Evolutionary conservation across 495 filamentous ascomycete genomes (phyloP).

Genomic region (Podospora comata): DNA sequence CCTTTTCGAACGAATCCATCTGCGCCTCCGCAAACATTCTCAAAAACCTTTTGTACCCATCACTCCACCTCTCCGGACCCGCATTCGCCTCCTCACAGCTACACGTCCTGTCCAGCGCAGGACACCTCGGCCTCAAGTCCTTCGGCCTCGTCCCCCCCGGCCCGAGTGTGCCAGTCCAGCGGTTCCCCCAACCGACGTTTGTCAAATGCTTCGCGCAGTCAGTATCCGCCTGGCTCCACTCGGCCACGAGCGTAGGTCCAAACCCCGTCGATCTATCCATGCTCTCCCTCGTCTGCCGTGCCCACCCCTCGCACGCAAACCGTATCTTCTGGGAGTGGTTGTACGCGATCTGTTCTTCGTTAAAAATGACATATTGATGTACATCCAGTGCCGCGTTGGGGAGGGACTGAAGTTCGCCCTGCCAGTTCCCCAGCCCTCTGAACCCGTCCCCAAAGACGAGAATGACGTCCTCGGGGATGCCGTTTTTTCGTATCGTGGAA

Average conservation of each 20-base stretch:
- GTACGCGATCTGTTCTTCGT: conserved; percentile 65
- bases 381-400: conserved; percentile 74
- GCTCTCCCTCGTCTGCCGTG: conserved; percentile 65
- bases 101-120: conserved; percentile 60
- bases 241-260: conserved; percentile 94
- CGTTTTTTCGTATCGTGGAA: conserved; percentile 64
- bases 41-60: conserved; percentile 79
- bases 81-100: conserved; percentile 75
- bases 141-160: conserved; percentile 44
- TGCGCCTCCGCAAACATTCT: conserved; percentile 90
- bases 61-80: conserved; percentile 61
- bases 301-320: conserved; percentile 86
- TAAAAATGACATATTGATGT: conserved; percentile 93
- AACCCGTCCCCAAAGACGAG: conserved; percentile 80
- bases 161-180: conserved; percentile 79
- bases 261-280: conserved; percentile 75
- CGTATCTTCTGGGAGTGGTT: conserved; percentile 73
- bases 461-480: conserved; percentile 53
- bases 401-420: conserved; percentile 58
- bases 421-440: conserved; percentile 75
- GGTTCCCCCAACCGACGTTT: conserved; percentile 80
- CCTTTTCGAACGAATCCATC: conserved; percentile 85
- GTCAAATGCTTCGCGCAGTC: conserved; percentile 88
- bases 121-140: conserved; percentile 61
- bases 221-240: conserved; percentile 98